Base-by-base conservation (phyloP, 345 rosid species). In the Toxicodendron radicans region DNA sequence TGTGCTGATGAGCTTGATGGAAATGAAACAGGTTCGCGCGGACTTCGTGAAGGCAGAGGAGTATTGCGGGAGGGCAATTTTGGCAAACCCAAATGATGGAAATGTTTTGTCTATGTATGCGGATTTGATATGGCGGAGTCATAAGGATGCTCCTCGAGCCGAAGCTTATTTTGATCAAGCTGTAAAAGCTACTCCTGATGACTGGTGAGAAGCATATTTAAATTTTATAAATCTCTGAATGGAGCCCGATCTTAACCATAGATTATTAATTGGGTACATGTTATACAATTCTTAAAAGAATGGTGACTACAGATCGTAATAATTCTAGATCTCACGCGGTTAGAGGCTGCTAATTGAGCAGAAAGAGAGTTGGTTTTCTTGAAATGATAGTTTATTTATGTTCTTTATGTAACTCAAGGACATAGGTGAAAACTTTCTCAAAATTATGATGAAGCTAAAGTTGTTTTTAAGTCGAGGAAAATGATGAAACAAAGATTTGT, bases 81-180 rank as follows among this genome's bases (percentile, higher is more conserved):
- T 91, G 68, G 82, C 64, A 56, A 89, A 77, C 66, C 92, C 90
- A 12, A 83, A 79, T 35, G 97, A 95, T 70, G 97, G 94, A 18
- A 83, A 87, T 81, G 83, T 82, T 80, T 70, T 95, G 30, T 94
- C 97, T 0, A 87, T 91, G 97, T 93, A 87, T 58, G 99, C 86
- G 0, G 98, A 91, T 71, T 78, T 93, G 73, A 83, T 95, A 32
- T 95, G 99, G 99, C 85, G 81, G 46, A 78, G 80, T n/a, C 89
- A 88, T 5, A 85, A 89, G 78, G 97, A 95, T 81, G 76, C 78
- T 51, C 91, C 27, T 38, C 7, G 97, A 56, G 98, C 99, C 1
- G 93, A 89, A 75, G 7, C 76, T 33, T 95, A 91, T 81, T 95
- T 90, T 71, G 83, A 84, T 64, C 95, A 81, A 83, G 99, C 99